Base-by-base conservation (phyloP, 768 basidiomycete species). In the Mycena leptocephala region DNA sequence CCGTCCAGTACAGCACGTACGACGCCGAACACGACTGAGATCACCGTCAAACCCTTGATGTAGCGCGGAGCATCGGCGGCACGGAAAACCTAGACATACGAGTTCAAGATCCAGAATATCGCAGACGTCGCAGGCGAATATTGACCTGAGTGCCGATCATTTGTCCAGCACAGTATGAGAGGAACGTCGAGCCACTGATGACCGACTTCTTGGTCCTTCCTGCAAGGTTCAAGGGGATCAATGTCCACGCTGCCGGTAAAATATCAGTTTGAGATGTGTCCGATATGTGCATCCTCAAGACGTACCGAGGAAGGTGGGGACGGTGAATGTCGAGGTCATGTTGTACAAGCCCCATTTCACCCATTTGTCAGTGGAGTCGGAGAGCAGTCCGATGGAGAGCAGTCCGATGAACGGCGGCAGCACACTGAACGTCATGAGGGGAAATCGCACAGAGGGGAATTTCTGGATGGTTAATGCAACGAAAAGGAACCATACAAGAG, bases 201-300 rank as follows among this genome's bases (percentile, higher is more conserved):
- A 78, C 62, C 18, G 74, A 72, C 48, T 73, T 75, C 48, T 78
- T 78, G 16, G 77, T 78, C 33, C 77, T 37, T 32, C 77, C 77
- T 35, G 77, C 72, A 18, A 72, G 7, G 43, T 78, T 75, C 28
- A 74, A 35, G 1, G 77, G 77, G 24, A 76, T 70, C 46, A 78
- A 56, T 53, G 74, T 70, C 74, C 67, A 75, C 37, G 48, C 66
- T 68, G 28, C 28, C 14, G 26, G 30, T 10, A 10, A 20, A 1
- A 43, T 35, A 41, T 74, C n/a, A n/a, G n/a, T n/a, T 18, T n/a
- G n/a, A 22, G 4, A 59, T 28, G 14, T 26, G n/a, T 56, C n/a
- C 7, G 55, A 16, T 32, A 14, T 14, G 41, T 16, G 16, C 14
- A 70, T 30, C 4, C 26, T 5, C 14, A n/a, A 33, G 65, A 56